Base-by-base conservation (phyloP, 1,284 basidiomycete species). In the Leccinum subspadiceum region DNA sequence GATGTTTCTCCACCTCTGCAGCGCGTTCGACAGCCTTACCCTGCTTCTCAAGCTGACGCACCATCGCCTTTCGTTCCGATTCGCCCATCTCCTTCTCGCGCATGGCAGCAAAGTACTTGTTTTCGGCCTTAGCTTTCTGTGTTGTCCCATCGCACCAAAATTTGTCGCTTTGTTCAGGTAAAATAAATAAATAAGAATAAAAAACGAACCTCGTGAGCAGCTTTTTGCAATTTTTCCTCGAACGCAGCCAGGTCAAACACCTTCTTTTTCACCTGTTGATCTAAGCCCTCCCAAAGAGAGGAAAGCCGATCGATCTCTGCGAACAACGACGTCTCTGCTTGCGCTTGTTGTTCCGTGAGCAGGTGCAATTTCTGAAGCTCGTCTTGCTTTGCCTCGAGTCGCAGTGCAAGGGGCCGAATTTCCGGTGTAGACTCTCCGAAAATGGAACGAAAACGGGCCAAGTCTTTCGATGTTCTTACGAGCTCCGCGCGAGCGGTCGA, bases 81-180 rank as follows among this genome's bases (percentile, higher is more conserved):
- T 94, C 91, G 5, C 90, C 76, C 3, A 90, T 87, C 63, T 98
- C 95, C 73, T 93, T 95, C 60, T 90, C 87, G 35, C 93, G 87
- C 90, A 96, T 94, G 5, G 90, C 88, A 26, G 92, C 85, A 73
- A 90, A 98, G 75, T 89, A 98, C 76, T 95, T 97, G 79, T 95
- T 97, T 68, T 98, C 96, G 20, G 92, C 88, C 76, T 96, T 98
- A 12, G 93, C 92, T 88, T 86, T 91, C 85, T 90, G 68, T 51
- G n/a, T 48, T 22, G 26, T 4, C 3, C 15, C 29, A 10, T 33
- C 44, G 5, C 5, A 1, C 10, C 54, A 31, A 58, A 33, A 56
- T 44, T 22, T 20, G 10, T 6, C n/a, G 4, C 5, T 49, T 26
- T n/a, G 24, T 13, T 49, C 48, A 49, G 22, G 20, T 15, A 24